Evolutionary conservation across 2,329 filamentous ascomycete genomes (phyloP).

Genomic region (Penicillium sp.): DNA sequence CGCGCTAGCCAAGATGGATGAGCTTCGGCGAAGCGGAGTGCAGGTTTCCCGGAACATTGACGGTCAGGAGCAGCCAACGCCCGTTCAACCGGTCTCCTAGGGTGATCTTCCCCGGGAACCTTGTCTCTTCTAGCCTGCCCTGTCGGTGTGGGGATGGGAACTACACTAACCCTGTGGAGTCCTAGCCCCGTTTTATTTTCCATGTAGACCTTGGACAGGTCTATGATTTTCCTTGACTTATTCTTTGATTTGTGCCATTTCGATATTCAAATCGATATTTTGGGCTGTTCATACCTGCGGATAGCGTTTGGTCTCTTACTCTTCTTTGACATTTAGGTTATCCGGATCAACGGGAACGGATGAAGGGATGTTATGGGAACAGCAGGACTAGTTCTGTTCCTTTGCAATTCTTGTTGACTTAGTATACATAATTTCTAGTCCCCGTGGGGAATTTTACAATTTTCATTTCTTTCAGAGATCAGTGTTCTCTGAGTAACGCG

Average conservation of each 20-base stretch:
- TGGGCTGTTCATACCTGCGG: conserved; percentile 18
- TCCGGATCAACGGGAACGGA: conserved; percentile 23
- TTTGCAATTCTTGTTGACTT: conserved; percentile 2
- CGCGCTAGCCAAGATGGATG: conserved; percentile 34
- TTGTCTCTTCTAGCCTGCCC: not conserved
- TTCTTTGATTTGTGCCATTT: not conserved
- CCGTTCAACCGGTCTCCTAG: conserved; percentile 30
- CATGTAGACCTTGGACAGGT: not conserved
- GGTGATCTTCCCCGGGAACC: not conserved
- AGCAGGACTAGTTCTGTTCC: not conserved
- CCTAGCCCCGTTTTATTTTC: not conserved
- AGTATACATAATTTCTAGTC: conserved; percentile 16
- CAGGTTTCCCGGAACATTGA: conserved; percentile 31
- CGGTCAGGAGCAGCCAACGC: conserved; percentile 23
- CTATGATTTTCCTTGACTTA: conserved; percentile 6
- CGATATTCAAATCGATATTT: not conserved
- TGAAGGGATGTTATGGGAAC: conserved; percentile 16
- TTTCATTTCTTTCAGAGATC: not conserved
- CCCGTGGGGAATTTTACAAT: not conserved
- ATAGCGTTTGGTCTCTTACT: conserved; percentile 13
- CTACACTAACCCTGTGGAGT: not conserved
- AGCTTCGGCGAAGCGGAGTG: conserved; percentile 33
- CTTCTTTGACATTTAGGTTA: not conserved
- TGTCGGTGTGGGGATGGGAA: not conserved
- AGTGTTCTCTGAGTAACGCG: not conserved